Conservation (phyloP, 371 early-diverging fungal genomes). For the Mucor sp. region DNA sequence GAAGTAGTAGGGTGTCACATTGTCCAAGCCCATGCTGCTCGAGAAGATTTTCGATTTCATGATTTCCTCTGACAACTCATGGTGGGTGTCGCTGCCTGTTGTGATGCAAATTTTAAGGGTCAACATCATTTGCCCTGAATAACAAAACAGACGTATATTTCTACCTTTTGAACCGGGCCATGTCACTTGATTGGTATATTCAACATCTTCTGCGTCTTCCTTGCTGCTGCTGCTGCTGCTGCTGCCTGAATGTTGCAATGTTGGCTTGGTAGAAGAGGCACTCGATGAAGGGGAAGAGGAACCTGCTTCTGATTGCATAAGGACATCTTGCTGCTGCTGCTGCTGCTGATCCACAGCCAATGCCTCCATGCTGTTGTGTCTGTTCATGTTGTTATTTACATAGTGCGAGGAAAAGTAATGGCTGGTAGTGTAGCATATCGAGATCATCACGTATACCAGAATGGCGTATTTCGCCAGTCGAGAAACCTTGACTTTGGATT, state of each 20-base stretch:
- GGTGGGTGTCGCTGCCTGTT: conserved; percentile 11
- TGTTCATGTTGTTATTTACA: conserved; percentile 9
- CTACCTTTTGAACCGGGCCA: conserved; percentile 25
- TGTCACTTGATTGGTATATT: conserved; percentile 12
- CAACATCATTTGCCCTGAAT: not conserved
- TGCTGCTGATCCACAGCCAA: not conserved
- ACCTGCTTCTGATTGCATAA: not conserved
- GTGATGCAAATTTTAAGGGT: not conserved
- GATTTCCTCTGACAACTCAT: conserved; percentile 39
- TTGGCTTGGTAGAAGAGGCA: conserved; percentile 3
- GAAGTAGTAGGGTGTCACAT: conserved; percentile 62
- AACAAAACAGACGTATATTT: not conserved
- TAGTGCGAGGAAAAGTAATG: conserved; percentile 25
- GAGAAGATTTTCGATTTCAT: conserved; percentile 55
- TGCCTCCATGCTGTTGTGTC: conserved; percentile 6
- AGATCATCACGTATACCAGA: conserved; percentile 18
- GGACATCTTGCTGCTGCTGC: not conserved
- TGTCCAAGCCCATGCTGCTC: conserved; percentile 54
- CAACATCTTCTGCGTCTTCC: conserved; percentile 6
- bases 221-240: too few species aligned
- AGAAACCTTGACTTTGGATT: conserved; percentile 24
- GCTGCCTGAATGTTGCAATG: not conserved
- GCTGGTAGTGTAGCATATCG: conserved; percentile 22
- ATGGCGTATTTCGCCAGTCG: conserved; percentile 26
- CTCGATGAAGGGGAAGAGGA: not conserved